Conservation (phyloP, 1,284 basidiomycete genomes). For the Fomitiporia mediterranea region DNA sequence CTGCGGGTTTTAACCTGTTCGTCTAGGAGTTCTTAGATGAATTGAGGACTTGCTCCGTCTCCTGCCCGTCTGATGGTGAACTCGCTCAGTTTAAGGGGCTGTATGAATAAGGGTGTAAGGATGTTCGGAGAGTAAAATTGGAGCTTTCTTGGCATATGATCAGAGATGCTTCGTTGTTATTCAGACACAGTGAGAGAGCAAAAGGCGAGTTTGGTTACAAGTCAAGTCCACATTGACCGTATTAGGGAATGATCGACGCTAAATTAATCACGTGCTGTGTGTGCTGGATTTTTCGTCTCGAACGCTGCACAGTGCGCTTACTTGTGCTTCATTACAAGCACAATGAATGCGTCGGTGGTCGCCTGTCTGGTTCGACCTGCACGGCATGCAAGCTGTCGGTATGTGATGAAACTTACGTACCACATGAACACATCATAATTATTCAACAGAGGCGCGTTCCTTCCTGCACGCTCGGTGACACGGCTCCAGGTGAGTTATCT, state of each 20-base stretch:
- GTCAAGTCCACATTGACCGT: background rate
- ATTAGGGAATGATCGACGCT: background rate
- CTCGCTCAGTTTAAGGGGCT: no score
- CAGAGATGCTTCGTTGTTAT: no score
- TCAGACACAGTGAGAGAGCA: no score
- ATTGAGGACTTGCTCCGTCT: no score
- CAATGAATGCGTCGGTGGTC: constrained; percentile 13
- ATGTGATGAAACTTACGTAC: background rate
- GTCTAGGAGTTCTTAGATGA: no score
- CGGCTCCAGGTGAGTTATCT: constrained; percentile 1
- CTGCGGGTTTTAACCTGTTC: no score
- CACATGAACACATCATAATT: background rate
- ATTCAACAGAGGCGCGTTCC: background rate
- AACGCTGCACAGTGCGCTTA: background rate
- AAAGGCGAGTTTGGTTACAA: no score
- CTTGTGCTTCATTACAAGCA: background rate
- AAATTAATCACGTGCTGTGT: background rate
- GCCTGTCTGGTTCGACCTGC: constrained; percentile 11
- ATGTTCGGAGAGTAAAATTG: no score
- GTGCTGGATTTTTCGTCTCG: background rate
- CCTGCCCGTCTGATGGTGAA: no score
- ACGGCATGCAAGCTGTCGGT: constrained; percentile 2
- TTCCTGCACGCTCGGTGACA: constrained; percentile 12
- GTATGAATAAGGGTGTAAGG: no score
- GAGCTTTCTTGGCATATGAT: no score